Percentiles rank a stretch among this genome's conserved stretches.
Evolutionary conservation across 2,329 filamentous ascomycete species (phyloP).

Genomic region (Decorospora gaudefroyi): DNA sequence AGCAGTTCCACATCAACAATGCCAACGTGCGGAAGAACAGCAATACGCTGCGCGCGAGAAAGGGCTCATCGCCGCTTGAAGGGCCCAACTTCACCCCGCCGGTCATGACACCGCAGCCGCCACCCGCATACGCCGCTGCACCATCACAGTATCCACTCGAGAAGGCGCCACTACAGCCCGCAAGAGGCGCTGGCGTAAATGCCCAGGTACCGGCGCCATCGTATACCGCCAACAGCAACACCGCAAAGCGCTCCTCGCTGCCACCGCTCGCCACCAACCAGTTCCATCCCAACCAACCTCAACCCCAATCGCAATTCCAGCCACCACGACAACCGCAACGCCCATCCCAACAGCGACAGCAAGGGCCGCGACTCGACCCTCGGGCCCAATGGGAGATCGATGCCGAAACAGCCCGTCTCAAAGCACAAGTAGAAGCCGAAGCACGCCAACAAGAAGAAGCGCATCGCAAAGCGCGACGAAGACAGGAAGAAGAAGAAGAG

Average conservation of each 20-base stretch:
- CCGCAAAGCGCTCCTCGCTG: conserved; percentile 36
- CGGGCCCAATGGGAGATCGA: conserved; percentile 59
- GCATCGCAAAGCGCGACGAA: conserved; percentile 60
- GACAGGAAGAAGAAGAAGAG: conserved; percentile 62
- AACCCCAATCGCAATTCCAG: not conserved
- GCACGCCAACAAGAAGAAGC: conserved; percentile 47
- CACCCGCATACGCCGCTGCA: conserved; percentile 27
- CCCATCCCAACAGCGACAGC: conserved; percentile 15
- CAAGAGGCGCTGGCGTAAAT: conserved; percentile 22
- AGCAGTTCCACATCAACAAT: conserved; percentile 76
- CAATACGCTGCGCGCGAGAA: conserved; percentile 40
- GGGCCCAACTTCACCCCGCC: conserved; percentile 36
- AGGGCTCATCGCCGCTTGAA: conserved; percentile 42
- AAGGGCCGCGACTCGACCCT: conserved; percentile 50
- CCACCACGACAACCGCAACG: conserved; percentile 13
- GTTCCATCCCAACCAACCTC: conserved; percentile 21
- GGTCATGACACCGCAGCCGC: conserved; percentile 41
- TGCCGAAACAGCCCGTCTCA: conserved; percentile 55
- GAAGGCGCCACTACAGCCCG: conserved; percentile 23
- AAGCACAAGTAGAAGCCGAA: conserved; percentile 52
- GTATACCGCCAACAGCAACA: conserved; percentile 17
- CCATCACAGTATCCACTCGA: conserved; percentile 30
- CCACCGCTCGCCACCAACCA: conserved; percentile 35
- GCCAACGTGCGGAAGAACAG: conserved; percentile 47
- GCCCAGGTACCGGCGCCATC: conserved; percentile 24